Evolutionary conservation across 2,329 filamentous ascomycete genomes (phyloP), one percentile per base, ranked within the genome.

Genomic region (Cercospora brassicicola): DNA sequence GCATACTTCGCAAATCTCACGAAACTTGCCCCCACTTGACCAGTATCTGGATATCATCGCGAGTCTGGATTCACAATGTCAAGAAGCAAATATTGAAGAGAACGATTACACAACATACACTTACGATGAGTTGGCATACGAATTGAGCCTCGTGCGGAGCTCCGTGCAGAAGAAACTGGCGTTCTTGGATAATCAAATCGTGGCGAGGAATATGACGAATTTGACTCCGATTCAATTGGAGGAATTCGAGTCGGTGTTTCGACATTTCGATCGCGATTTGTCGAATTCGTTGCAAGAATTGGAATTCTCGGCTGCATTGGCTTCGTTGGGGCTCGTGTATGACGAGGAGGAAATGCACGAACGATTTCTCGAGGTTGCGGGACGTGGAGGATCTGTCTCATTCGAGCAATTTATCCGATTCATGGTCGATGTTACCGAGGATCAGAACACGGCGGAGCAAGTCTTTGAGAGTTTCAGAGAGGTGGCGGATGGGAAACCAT

Each of bases 91-190:
- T 79, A 97, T 99, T 71, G 95, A 99, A 80, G 95, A 99, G 77
- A 99, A 99, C 80, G 95, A 99, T 82, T 98, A 95, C 80, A 99
- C 95, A n/a, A 98, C 94, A 8, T 98, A 98, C 81, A 97, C 94
- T 9, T 95, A 98, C 79, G 95, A 99, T 78, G 95, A 99, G 81
- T 86, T 99, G 51, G 89, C 89, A 68, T 99, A 99, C 81, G 95
- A 99, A 81, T 86, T 98, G 67, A 90, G 92, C 15, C 86, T 99
- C 31, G 95, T 98, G 66, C 94, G 93, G 78, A 90, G 91, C 31
- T 95, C 92, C 10, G 94, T 98, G 30, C 91, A 93, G 72, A 99
- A 98, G 84, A 99, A 99, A 82, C 87, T 98, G 65, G 90, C 91
- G 53, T 99, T 99, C 83, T 84, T 99, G 65, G 94, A 99, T 78